Evolutionary conservation across 2,329 filamentous ascomycete species (phyloP), one percentile per base, ranked within the genome.

Genomic region (Penicillium sp.): DNA sequence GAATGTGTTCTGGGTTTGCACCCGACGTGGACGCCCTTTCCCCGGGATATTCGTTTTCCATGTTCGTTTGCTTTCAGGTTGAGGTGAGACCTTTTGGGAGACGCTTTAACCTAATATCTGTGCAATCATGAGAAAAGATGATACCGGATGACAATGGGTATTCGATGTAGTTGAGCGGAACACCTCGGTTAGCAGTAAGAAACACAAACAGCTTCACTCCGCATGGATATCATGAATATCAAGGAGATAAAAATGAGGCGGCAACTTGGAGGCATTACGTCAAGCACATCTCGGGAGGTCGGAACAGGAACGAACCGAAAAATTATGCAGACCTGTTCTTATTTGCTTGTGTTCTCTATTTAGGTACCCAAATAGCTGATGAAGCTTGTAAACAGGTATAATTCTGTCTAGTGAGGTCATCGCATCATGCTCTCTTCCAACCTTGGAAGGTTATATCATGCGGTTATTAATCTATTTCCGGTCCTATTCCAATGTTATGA

Each of bases 201-300:
- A 1, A 32, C 32, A 16, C 18, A 34, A 45, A 18, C 26, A 16
- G 8, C 16, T 16, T 16, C 39, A 42, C 13, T 31, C 10, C 24
- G 3, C 7, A 18, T 32, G 10, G 7, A 34, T 46, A 16, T 20
- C 4, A 22, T n/a, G 11, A 16, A 22, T 32, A 14, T 16, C 1
- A n/a, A 32, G 6, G 29, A 14, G 42, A 46, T 37, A 5, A 22
- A 32, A 26, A 24, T 24, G 10, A 20, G 22, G 53, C 1, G 11
- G 5, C 39, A 26, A 26, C 24, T 34, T 44, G 48, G 39, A 50
- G 42, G 16, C 3, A 53, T 64, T 61, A 64, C 61, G 61, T 64
- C 61, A 64, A 61, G 40, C 26, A 56, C 22, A 39, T 49, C 16
- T 58, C 52, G 60, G 52, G 54, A n/a, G 20, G 16, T 61, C 61